These are phyloP conservation scores for Globisporangium camurandrum DNA, from an alignment of 352 stramenopile genomes.

Conservation along the genomic window DNA sequence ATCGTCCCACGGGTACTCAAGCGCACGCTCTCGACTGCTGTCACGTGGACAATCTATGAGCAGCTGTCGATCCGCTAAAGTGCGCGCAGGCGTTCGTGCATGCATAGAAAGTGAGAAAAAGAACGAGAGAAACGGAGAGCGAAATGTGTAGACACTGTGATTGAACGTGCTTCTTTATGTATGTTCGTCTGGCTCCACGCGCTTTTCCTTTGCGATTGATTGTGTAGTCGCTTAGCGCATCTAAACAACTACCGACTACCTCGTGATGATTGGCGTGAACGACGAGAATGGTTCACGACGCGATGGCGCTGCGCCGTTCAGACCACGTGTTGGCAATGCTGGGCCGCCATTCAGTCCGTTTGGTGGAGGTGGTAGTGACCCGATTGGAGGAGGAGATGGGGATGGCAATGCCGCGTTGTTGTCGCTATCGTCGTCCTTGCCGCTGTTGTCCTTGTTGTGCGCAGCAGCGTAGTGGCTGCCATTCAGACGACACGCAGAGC, in stretches of 20 bases:
- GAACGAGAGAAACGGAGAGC: no score
- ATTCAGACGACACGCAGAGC: no score
- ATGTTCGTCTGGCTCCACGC: no score
- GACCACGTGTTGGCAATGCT: constrained; percentile 7
- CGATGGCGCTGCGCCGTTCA: constrained; percentile 9
- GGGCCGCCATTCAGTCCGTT: constrained; percentile 14
- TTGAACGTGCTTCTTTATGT: neutral
- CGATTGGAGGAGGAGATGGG: no score
- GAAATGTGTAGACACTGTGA: constrained; percentile 1
- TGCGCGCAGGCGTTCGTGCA: no score
- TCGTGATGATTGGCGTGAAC: constrained; percentile 84
- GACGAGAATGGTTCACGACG: constrained; percentile 63
- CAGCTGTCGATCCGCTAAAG: constrained; percentile 56
- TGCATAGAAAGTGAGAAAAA: constrained; percentile 2
- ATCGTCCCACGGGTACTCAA: constrained; percentile 92
- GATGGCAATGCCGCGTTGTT: constrained; percentile 5
- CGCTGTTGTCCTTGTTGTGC: no score
- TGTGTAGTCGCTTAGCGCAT: no score
- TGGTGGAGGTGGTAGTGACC: constrained; percentile 3
- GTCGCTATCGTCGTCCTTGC: constrained; percentile 4
- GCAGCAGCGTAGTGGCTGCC: no score
- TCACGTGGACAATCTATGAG: constrained; percentile 99
- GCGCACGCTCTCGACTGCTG: constrained; percentile 96
- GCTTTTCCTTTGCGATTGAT: no score
- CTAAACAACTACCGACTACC: no score